A percentile compares a stretch with the other conserved stretches of the same genome.
Conservation (phyloP, 202 grass and related monocot species). For the Digitaria exilis region DNA sequence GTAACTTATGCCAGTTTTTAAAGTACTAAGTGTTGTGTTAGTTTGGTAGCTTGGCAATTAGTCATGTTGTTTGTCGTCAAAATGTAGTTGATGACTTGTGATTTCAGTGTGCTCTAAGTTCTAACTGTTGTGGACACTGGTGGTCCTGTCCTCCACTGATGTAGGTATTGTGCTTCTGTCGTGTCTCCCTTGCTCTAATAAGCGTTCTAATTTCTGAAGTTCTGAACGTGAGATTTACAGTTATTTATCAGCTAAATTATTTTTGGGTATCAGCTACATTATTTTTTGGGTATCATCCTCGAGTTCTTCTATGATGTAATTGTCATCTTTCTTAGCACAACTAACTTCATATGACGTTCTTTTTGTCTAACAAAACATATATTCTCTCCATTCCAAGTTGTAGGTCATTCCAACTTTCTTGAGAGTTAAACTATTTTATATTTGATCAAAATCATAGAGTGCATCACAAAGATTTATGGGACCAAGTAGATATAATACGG, state of each 20-base stretch:
- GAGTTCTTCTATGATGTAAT: slow-evolving; percentile 2
- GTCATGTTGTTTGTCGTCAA: slow-evolving; percentile 19
- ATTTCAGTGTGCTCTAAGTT: slow-evolving; percentile 3
- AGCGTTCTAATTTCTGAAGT: slow-evolving; percentile 7
- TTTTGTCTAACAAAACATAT: neutral
- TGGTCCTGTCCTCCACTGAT: slow-evolving; percentile 17
- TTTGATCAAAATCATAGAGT: too few species aligned
- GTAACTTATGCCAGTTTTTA: slow-evolving; percentile 8
- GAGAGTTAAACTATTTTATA: too few species aligned
- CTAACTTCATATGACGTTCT: neutral
- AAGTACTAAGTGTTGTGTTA: slow-evolving; percentile 21
- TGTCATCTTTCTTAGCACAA: neutral
- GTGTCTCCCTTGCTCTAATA: slow-evolving; percentile 2
- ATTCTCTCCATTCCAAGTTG: too few species aligned
- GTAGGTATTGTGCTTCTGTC: slow-evolving; percentile 13
- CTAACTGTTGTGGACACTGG: slow-evolving; percentile 29
- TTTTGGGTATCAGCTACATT: too few species aligned
- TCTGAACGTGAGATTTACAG: neutral
- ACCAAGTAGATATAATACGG: too few species aligned
- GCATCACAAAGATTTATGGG: too few species aligned
- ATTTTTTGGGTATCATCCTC: too few species aligned
- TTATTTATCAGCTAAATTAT: slow-evolving; percentile 1
- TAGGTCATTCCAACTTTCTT: too few species aligned
- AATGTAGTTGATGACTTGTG: slow-evolving; percentile 17
- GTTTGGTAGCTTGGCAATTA: slow-evolving; percentile 32